phyloP scores from a whole-genome alignment of 176 grass and related monocot species.

The Otatea glauca region DNA sequence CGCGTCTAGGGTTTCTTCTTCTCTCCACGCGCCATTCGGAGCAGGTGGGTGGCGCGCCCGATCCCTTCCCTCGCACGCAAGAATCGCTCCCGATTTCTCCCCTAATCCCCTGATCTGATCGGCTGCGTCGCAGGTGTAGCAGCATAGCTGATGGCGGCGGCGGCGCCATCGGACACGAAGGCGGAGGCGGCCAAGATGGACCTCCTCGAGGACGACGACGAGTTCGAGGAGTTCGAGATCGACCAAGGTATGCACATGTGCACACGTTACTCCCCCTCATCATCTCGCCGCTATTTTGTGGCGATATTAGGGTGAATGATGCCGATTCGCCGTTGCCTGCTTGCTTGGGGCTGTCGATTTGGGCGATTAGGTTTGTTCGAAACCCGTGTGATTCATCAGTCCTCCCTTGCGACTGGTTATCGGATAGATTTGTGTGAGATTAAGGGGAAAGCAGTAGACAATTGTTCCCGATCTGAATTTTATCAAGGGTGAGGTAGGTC shows the following conservation, averaged over 20 bases:
- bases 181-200: conserved; percentile 60
- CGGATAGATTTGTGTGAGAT: background rate
- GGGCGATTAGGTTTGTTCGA: background rate
- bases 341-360: background rate
- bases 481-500: background rate
- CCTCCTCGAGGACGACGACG: conserved; percentile 76
- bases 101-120: background rate
- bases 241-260: conserved; percentile 48
- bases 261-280: background rate
- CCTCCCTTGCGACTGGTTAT: background rate
- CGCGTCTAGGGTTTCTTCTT: conserved; percentile 48
- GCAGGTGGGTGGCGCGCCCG: conserved; percentile 10
- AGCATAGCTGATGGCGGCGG: conserved; percentile 40
- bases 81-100: background rate
- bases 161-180: conserved; percentile 57
- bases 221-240: conserved; percentile 81
- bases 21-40: background rate
- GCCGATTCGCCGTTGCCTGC: background rate
- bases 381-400: background rate
- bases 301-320: background rate
- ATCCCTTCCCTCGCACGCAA: background rate
- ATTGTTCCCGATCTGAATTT: conserved; percentile 6
- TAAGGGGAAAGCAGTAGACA: background rate
- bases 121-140: conserved; percentile 8
- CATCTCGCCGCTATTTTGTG: background rate